Conservation (phyloP, 352 stramenopile genomes). For the Phytophthora idaei region DNA sequence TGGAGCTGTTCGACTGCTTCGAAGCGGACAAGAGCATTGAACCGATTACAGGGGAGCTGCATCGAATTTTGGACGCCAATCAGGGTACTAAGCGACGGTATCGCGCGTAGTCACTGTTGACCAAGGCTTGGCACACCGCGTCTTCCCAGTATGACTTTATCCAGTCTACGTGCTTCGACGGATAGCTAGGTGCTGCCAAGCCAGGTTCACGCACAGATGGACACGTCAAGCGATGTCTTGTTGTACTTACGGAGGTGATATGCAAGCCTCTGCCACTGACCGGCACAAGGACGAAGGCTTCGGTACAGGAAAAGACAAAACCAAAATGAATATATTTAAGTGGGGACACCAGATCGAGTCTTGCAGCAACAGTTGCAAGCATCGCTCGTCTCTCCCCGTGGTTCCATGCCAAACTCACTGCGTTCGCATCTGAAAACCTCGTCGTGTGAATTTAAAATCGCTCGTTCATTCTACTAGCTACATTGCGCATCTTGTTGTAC, state of each 20-base stretch:
- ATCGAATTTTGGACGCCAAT: slow-evolving; percentile 66
- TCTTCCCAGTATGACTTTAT: not conserved
- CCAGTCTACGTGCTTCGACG: not conserved
- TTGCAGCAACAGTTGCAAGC: slow-evolving; percentile 1
- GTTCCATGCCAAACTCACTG: slow-evolving; percentile 18
- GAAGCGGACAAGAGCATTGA: slow-evolving; percentile 83
- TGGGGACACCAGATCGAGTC: slow-evolving; percentile 13
- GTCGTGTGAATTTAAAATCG: slow-evolving; percentile 84
- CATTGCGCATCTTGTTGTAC: slow-evolving; percentile 99
- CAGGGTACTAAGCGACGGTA: slow-evolving; percentile 38
- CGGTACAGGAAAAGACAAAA: slow-evolving; percentile 27
- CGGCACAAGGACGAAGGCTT: slow-evolving; percentile 2
- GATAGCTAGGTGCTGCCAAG: not conserved
- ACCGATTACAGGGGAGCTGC: slow-evolving; percentile 71
- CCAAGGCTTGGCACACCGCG: not conserved
- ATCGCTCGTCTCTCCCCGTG: slow-evolving; percentile 5
- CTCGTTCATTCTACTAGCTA: slow-evolving; percentile 98
- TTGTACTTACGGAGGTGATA: not conserved
- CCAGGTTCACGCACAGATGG: not conserved
- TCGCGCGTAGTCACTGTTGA: slow-evolving; percentile 19
- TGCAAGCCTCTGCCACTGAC: not conserved
- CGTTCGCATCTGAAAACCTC: slow-evolving; percentile 7
- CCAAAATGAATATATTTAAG: slow-evolving; percentile 70
- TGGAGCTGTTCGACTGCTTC: slow-evolving; percentile 83
- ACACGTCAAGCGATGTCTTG: not conserved